These are phyloP conservation scores for Microbotryum lychnidis-dioicae DNA, from an alignment of 1,284 basidiomycete species.

Conservation along the genomic window DNA sequence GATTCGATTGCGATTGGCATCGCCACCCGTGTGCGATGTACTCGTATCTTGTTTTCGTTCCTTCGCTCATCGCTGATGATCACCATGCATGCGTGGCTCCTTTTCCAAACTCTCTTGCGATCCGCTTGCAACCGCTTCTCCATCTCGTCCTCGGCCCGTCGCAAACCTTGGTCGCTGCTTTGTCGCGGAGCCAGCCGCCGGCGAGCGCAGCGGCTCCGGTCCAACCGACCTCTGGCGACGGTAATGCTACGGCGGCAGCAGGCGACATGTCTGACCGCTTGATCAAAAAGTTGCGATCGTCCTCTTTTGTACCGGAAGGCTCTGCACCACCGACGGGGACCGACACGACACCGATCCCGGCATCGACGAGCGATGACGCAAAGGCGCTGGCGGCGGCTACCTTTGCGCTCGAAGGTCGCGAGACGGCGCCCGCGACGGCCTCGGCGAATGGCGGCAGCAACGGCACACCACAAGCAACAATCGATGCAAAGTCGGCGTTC, in stretches of 20 bases:
- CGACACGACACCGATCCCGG: constrained; percentile 1
- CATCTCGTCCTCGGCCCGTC: neutral
- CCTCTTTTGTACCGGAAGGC: constrained; percentile 27
- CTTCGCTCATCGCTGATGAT: too few relatives aligned
- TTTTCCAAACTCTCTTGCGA: neutral
- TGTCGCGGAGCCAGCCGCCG: constrained; percentile 1
- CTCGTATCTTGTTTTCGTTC: too few relatives aligned
- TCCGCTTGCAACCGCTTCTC: neutral
- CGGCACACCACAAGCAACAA: neutral
- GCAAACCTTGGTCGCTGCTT: neutral
- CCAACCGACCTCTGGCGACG: constrained; percentile 2
- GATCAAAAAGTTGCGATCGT: constrained; percentile 29
- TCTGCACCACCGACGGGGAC: constrained; percentile 5
- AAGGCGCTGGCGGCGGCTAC: neutral
- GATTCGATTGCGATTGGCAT: too few relatives aligned
- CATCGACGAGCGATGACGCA: too few relatives aligned
- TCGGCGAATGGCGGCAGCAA: neutral
- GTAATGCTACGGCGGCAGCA: neutral
- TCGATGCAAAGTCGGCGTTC: too few relatives aligned
- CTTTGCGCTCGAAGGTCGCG: neutral
- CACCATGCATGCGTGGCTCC: neutral
- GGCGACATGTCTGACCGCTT: constrained; percentile 11
- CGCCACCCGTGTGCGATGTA: too few relatives aligned
- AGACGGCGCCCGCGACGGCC: neutral
- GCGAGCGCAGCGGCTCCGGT: neutral